These are phyloP conservation scores for Brettanomyces sp. DNA, from an alignment of 805 yeast species.

Conservation along the genomic window DNA sequence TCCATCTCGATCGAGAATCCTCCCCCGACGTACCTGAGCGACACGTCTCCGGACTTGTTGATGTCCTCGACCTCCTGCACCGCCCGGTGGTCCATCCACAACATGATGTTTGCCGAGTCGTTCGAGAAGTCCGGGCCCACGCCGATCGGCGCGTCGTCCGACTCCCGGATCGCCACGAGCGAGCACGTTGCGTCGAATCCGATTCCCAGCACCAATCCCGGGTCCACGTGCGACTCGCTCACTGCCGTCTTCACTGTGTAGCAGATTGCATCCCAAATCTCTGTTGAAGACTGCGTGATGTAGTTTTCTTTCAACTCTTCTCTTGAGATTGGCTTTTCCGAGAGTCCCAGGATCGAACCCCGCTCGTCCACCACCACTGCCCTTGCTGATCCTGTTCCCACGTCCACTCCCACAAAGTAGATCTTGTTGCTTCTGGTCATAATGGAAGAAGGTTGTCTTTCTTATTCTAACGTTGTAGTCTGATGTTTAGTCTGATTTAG, in stretches of 20 bases:
- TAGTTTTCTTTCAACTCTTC: slow-evolving; percentile 63
- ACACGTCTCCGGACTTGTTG: slow-evolving; percentile 70
- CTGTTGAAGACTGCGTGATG: slow-evolving; percentile 81
- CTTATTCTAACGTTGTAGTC: not conserved
- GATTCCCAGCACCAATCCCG: slow-evolving; percentile 64
- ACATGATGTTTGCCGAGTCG: slow-evolving; percentile 66
- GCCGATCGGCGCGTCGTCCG: slow-evolving; percentile 60
- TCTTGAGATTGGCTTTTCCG: slow-evolving; percentile 72
- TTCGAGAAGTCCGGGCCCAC: slow-evolving; percentile 88
- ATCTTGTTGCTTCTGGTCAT: slow-evolving; percentile 5
- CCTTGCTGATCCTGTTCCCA: slow-evolving; percentile 97
- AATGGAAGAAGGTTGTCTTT: not conserved
- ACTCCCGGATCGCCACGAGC: slow-evolving; percentile 66
- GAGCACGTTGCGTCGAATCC: slow-evolving; percentile 99
- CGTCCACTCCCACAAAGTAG: slow-evolving; percentile 31
- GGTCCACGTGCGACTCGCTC: slow-evolving; percentile 65
- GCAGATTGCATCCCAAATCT: slow-evolving; percentile 86
- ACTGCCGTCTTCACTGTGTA: slow-evolving; percentile 71
- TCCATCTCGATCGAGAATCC: slow-evolving; percentile 98
- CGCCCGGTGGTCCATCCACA: slow-evolving; percentile 99
- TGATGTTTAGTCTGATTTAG: not conserved
- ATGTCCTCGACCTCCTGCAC: slow-evolving; percentile 68
- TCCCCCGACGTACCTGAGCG: slow-evolving; percentile 90
- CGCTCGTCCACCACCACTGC: slow-evolving; percentile 82
- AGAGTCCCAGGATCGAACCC: slow-evolving; percentile 72